Percentiles rank a stretch among this genome's conserved stretches.
Conservation (phyloP, 495 filamentous ascomycete genomes). For the Amniculicola lignicola region DNA sequence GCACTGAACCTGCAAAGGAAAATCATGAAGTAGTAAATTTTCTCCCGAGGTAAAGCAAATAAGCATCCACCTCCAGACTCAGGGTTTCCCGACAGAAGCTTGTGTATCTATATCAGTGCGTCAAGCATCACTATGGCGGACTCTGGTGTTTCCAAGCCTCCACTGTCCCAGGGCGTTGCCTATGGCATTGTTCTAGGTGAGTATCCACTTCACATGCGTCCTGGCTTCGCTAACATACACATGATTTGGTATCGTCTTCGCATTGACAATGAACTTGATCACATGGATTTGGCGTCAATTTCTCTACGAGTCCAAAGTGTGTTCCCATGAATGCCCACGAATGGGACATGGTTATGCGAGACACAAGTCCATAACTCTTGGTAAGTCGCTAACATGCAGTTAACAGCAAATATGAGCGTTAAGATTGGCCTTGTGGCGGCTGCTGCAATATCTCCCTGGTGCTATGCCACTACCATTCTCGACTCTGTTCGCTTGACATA, state of each 20-base stretch:
- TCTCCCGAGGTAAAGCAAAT: no score
- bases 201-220: slow-evolving; percentile 4
- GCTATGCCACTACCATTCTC: slow-evolving; percentile 77
- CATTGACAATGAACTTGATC: neutral
- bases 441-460: slow-evolving; percentile 93
- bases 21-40: no score
- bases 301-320: slow-evolving; percentile 28
- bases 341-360: neutral
- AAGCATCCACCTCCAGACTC: no score
- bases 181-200: slow-evolving; percentile 39
- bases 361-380: slow-evolving; percentile 70
- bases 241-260: slow-evolving; percentile 33
- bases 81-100: no score
- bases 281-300: slow-evolving; percentile 24
- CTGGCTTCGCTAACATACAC: neutral
- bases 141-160: slow-evolving; percentile 6
- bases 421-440: slow-evolving; percentile 87
- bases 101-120: no score
- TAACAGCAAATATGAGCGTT: slow-evolving; percentile 84
- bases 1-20: no score
- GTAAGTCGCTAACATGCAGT: slow-evolving; percentile 95
- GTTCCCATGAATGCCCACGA: neutral
- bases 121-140: neutral
- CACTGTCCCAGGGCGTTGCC: slow-evolving; percentile 21
- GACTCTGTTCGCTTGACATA: slow-evolving; percentile 68